Evolutionary conservation across 768 basidiomycete genomes (phyloP).

Genomic region (Pulveroboletus sp.): DNA sequence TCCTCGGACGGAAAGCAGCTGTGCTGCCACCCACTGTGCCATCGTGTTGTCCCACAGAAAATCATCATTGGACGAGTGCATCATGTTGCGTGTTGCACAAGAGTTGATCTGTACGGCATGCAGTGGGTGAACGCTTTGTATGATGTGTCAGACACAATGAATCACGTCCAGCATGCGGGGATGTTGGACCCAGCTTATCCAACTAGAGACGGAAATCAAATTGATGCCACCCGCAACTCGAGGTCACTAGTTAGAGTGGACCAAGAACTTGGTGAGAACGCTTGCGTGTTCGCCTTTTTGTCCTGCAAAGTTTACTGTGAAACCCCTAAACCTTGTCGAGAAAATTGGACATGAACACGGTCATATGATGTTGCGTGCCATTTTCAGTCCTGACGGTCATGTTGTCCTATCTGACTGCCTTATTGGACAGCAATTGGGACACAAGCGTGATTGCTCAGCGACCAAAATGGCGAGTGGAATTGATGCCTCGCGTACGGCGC

Average conservation of each 20-base stretch:
- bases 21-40: not conserved
- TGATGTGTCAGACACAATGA: not conserved
- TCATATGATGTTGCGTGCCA: not conserved
- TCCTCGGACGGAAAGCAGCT: too few relatives aligned
- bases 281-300: not conserved
- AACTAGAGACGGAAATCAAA: not conserved
- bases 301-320: not conserved
- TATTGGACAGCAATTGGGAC: not conserved
- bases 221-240: too few relatives aligned
- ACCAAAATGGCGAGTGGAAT: not conserved
- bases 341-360: not conserved
- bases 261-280: not conserved
- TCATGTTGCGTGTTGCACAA: not conserved
- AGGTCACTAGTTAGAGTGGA: too few relatives aligned
- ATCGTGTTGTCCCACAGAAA: not conserved
- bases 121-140: not conserved
- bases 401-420: not conserved
- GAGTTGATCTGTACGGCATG: not conserved
- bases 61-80: not conserved
- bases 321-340: not conserved
- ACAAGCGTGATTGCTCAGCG: not conserved
- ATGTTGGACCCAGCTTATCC: not conserved
- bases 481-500: slow-evolving; percentile 14
- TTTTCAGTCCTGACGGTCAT: not conserved
- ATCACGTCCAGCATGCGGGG: not conserved